A percentile compares a stretch with the other conserved stretches of the same genome.
Evolutionary conservation across 2,329 filamentous ascomycete genomes (phyloP).

Genomic region (Paraconiothyrium sp.): DNA sequence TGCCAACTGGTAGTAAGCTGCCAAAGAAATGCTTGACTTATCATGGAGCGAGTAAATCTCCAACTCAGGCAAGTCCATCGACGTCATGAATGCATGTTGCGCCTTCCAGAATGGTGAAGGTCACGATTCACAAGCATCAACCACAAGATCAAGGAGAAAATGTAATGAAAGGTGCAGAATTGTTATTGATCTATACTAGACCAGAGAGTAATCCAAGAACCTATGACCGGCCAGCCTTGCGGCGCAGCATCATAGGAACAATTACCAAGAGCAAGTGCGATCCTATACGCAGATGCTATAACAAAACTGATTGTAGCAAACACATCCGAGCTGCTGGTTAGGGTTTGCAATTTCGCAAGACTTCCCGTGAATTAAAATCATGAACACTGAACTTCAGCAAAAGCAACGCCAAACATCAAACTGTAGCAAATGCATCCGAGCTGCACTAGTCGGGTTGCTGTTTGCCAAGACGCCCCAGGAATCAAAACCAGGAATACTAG

Average conservation of each 20-base stretch:
- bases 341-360: not conserved
- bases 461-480: no score
- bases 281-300: not conserved
- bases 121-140: no score
- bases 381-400: not conserved
- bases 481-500: no score
- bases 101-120: no score
- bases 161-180: not conserved
- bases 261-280: not conserved
- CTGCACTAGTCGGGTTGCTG: no score
- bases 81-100: no score
- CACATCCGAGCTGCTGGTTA: conserved; percentile 10
- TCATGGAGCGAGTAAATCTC: no score
- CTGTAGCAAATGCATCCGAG: no score
- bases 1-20: no score
- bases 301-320: not conserved
- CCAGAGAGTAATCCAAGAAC: not conserved
- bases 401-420: no score
- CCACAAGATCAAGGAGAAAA: not conserved
- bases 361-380: not conserved
- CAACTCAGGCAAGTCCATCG: no score
- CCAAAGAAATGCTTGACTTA: no score
- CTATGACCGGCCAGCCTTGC: not conserved
- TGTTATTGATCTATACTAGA: not conserved
- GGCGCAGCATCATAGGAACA: not conserved